Evolutionary conservation across 495 filamentous ascomycete species (phyloP).

Genomic region (Hypoxylon lienhwacheense): DNA sequence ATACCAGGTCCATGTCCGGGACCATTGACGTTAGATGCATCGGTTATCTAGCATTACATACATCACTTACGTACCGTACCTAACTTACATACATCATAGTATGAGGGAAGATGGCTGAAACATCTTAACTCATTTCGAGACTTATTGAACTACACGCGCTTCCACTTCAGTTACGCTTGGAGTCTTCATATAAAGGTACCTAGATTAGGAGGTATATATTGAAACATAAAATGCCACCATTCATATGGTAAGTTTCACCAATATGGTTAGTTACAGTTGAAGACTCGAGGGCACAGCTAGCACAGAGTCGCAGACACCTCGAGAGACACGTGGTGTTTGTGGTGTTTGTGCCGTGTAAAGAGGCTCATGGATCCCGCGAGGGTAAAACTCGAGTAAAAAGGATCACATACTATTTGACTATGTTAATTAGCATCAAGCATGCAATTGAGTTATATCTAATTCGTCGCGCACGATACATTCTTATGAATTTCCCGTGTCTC

Average conservation of each 20-base stretch:
- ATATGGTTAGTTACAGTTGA: background rate
- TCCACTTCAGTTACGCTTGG: conserved; percentile 2
- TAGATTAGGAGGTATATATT: conserved; percentile 3
- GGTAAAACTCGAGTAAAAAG: background rate
- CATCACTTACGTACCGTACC: too few relatives aligned
- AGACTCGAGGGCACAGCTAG: too few relatives aligned
- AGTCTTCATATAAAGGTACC: too few relatives aligned
- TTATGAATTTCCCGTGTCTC: background rate
- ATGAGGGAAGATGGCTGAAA: conserved; percentile 28
- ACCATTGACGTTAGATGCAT: conserved; percentile 19
- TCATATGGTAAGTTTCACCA: background rate
- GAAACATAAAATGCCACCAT: conserved; percentile 10
- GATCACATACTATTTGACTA: background rate
- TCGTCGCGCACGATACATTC: conserved; percentile 11
- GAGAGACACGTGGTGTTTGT: background rate
- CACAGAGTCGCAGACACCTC: background rate
- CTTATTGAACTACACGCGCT: background rate
- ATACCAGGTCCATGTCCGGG: background rate
- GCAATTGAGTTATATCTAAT: background rate
- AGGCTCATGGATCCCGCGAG: background rate
- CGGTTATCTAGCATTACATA: too few relatives aligned
- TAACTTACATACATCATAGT: too few relatives aligned
- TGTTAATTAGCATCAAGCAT: too few relatives aligned
- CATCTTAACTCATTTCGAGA: background rate
- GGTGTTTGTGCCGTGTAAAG: background rate